Evolutionary conservation across 768 basidiomycete species (phyloP), one percentile per base, ranked within the genome.

Genomic region (Lentinula boryana): DNA sequence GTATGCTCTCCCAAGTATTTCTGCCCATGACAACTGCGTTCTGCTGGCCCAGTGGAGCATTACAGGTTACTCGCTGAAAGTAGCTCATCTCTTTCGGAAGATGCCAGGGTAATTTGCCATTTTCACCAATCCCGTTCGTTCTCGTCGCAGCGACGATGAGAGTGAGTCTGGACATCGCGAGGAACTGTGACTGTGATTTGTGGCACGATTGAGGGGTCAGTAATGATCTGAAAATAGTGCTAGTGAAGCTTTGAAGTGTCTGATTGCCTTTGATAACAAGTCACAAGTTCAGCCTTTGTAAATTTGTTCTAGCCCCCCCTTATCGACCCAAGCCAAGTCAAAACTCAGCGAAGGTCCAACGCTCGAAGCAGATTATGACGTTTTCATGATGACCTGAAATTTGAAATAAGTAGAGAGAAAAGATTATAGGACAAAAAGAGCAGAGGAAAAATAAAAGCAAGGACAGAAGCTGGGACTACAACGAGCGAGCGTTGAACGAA

Each of bases 1-100:
- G 96, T 58, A 99, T 98, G 70, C 92, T 92, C 75, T 98, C 94
- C 97, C 97, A 99, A 13, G 95, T 96, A 68, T 91, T 94, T 60
- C 96, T 82, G 12, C 97, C 97, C 96, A 99, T 98, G 59, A 98
- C 76, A 18, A 98, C 88, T 1, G 83, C 85, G 73, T 98, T 98
- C 61, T 70, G 75, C 49, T 68, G 70, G 5, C 77, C 80, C 40
- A 78, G 73, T 5, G 86, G 84, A 35, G 85, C 82, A 41, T 71
- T 75, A 5, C 84, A 83, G 35, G 91, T 91, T 70, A 88, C 86
- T 57, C 82, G 80, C n/a, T 88, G 86, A 71, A 99, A 99, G 73
- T 96, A 97, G 55, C 88, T 86, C 83, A 98, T 87, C 70, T 99
- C 97, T 60, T 82, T 84, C 0, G 92, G 80, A 6, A 98, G 80